These are phyloP conservation scores for Ogataea trehaloabstinens DNA, from an alignment of 805 yeast genomes.

Conservation along the genomic window DNA sequence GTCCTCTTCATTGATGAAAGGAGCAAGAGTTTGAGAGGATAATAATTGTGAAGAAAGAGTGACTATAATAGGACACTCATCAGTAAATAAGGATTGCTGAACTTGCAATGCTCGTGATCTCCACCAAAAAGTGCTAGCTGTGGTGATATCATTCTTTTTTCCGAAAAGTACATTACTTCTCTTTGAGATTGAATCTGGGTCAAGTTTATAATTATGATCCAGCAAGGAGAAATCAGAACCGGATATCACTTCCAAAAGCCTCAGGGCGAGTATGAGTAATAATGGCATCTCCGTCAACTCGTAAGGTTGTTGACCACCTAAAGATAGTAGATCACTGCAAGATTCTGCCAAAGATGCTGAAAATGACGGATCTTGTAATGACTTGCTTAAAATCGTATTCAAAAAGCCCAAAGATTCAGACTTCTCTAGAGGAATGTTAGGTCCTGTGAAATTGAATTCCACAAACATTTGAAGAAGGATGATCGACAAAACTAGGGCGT, in stretches of 20 bases:
- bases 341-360: constrained; percentile 12
- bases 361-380: constrained; percentile 22
- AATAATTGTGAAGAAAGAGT: constrained; percentile 42
- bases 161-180: constrained; percentile 14
- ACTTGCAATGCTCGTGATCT: constrained; percentile 64
- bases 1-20: constrained; percentile 33
- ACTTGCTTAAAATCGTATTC: constrained; percentile 4
- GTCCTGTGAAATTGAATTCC: constrained; percentile 84
- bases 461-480: constrained; percentile 65
- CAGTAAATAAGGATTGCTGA: constrained; percentile 63
- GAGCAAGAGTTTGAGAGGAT: constrained; percentile 31
- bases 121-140: constrained; percentile 70
- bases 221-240: constrained; percentile 23
- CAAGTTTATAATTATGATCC: constrained; percentile 8
- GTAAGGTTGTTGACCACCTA: constrained; percentile 66
- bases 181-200: constrained; percentile 22
- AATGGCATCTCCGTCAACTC: constrained; percentile 53
- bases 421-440: constrained; percentile 44
- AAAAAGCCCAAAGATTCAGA: constrained; percentile 15
- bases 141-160: constrained; percentile 30
- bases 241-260: constrained; percentile 42
- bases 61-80: constrained; percentile 46
- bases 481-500: constrained; percentile 43
- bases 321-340: constrained; percentile 16
- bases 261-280: constrained; percentile 41